Conservation (phyloP, 306 rosid species). For the Malus domestica region ASM211411v1 NC_041795.1:32424501-32425000, state of each 20-base stretch:
- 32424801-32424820: neutral
- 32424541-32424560: neutral
- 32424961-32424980: neutral
- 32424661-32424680: neutral
- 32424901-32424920: conserved; percentile 14
- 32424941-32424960: conserved; percentile 13
- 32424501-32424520: neutral
- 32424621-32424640: neutral
- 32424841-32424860: conserved; percentile 3
- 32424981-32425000: neutral
- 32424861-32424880: conserved; percentile 9
- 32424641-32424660: neutral
- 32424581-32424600: conserved; percentile 3
- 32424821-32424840: conserved; percentile 14
- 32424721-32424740: neutral
- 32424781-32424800: fast-evolving
- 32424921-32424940: conserved; percentile 4
- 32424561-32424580: neutral
- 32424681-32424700: neutral
- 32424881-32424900: conserved; percentile 25
- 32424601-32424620: neutral
- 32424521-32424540: neutral
- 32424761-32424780: neutral
- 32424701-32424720: neutral
- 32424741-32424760: neutral